Evolutionary conservation across 2,329 filamentous ascomycete genomes (phyloP), one percentile per base, ranked within the genome.

Genomic region (Tolypocladium cylindrosporum): DNA sequence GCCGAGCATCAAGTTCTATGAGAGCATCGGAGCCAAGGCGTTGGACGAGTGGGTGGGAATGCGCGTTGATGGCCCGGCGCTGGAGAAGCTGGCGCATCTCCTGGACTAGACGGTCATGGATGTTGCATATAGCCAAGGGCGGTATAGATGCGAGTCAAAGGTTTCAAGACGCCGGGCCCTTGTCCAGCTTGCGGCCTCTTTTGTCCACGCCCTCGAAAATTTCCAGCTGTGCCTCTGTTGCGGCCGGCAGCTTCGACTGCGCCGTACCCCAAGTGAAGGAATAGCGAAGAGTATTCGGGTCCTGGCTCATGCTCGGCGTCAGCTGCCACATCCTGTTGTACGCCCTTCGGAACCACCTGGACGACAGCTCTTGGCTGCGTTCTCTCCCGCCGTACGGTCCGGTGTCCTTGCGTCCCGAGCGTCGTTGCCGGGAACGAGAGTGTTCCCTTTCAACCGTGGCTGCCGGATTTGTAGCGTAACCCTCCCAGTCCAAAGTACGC

Each of bases 1-100:
- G 77, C 89, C 90, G 9, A 92, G 88, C 70, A 89, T 97, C 75
- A 79, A 86, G 65, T 97, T 97, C 68, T 97, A 97, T 70, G 79
- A 86, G 72, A 80, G 77, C 59, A 81, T 86, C 56, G 89, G 90
- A 1, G 89, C 89, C 1, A 77, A 74, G 64, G 75, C 77, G 63
- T 84, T 87, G 86, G 75, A 77, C 60, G 86, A 88, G 59, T 93
- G 89, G 89, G 81, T 90, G 19, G 83, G 83, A 2, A 85, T 93
- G 83, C 80, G 89, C 40, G 85, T 91, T 1, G 88, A 91, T 59
- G 82, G 85, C 3, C 82, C 88, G 19, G 81, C 74, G 1, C 68
- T 93, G 71, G 74, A 69, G 36, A 85, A 81, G 73, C 69, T 92
- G 66, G 86, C 83, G 11, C 69, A 67, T 19, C 62, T 80, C 63